Conservation (phyloP, 148 eudicot genomes). For the Spergularia bocconei region DNA sequence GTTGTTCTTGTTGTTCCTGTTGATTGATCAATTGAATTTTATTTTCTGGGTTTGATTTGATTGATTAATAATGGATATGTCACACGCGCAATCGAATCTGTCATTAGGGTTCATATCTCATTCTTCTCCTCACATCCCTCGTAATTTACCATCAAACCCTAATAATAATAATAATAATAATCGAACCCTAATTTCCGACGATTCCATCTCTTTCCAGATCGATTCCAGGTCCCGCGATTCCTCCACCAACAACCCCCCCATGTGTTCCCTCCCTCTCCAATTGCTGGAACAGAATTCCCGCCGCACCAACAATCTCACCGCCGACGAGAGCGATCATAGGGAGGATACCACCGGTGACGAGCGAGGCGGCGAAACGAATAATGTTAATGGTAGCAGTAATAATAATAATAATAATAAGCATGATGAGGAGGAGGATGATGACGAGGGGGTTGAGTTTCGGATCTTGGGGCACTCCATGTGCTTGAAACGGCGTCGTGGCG, state of each 20-base stretch:
- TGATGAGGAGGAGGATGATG: constrained; percentile 36
- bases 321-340: constrained; percentile 22
- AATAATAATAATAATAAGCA: background rate
- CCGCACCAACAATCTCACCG: background rate
- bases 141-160: constrained; percentile 13
- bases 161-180: background rate
- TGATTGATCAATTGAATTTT: background rate
- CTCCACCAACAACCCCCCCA: constrained; percentile 25
- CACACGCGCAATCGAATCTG: constrained; percentile 45
- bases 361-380: constrained; percentile 25
- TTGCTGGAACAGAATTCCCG: constrained; percentile 53
- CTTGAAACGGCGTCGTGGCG: constrained; percentile 75
- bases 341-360: constrained; percentile 23
- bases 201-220: constrained; percentile 53
- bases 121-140: constrained; percentile 28
- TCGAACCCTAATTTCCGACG: constrained; percentile 41
- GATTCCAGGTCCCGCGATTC: constrained; percentile 42
- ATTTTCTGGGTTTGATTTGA: constrained; percentile 5
- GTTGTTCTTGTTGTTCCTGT: constrained; percentile 19
- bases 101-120: constrained; percentile 47
- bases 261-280: constrained; percentile 66
- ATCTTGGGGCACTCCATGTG: constrained; percentile 77
- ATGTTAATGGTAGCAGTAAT: background rate
- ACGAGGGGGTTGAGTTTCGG: constrained; percentile 63
- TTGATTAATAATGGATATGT: constrained; percentile 40